Conservation (phyloP, 2,329 filamentous ascomycete species). For the Xylariaceae sp. region DNA sequence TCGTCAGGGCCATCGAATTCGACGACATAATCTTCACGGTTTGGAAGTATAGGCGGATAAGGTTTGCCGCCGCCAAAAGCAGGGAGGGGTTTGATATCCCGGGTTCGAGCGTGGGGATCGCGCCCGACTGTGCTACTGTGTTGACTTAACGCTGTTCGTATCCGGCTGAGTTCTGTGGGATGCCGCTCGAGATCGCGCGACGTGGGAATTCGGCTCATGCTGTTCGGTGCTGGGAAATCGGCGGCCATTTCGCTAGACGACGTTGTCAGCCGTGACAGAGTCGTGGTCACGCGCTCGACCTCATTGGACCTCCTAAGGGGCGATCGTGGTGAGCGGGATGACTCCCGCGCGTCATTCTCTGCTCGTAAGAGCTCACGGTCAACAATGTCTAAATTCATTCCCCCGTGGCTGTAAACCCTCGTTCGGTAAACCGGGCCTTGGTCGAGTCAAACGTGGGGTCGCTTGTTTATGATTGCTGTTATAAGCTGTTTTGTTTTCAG, state of each 20-base stretch:
- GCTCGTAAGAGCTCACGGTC: constrained; percentile 52
- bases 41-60: constrained; percentile 65
- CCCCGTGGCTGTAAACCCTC: neutral
- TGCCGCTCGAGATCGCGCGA: constrained; percentile 65
- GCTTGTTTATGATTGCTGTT: neutral
- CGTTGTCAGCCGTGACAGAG: constrained; percentile 49
- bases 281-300: constrained; percentile 58
- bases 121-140: constrained; percentile 69
- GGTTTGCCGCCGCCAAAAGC: constrained; percentile 70
- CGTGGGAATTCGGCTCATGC: constrained; percentile 60
- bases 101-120: constrained; percentile 40
- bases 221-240: constrained; percentile 37
- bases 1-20: constrained; percentile 83
- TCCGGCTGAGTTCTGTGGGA: constrained; percentile 65
- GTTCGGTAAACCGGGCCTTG: neutral
- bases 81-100: constrained; percentile 58
- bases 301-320: constrained; percentile 40
- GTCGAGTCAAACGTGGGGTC: neutral
- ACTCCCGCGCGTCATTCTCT: constrained; percentile 38
- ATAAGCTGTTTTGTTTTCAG: too few species aligned
- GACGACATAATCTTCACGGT: constrained; percentile 72
- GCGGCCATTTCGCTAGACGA: constrained; percentile 39
- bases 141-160: constrained; percentile 66
- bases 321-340: constrained; percentile 13
- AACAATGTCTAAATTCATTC: constrained; percentile 43